Base-by-base conservation (phyloP, 2,329 filamentous ascomycete genomes). In the Aspergillus hiratsukae region DNA sequence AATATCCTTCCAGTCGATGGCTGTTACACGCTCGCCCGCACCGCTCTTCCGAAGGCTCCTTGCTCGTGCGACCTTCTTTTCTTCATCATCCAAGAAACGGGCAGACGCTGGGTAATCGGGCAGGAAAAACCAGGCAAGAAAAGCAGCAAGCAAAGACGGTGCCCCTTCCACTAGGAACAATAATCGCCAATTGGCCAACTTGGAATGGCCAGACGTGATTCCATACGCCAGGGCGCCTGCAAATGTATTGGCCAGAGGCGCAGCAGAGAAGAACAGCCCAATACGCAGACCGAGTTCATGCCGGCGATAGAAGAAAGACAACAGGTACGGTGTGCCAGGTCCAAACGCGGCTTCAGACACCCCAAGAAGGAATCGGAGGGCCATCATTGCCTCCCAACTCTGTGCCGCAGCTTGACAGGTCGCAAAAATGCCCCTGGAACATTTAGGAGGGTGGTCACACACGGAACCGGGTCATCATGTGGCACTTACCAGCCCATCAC, bases 161-260 rank as follows among this genome's bases (percentile, higher is more conserved):
- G 85, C 68, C 7, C 86, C 86, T 71, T 89, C 86, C 5, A 88
- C 81, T 5, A 88, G 73, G 69, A 87, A 85, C 59, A 89, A 67
- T 10, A 87, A 68, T 58, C 84, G 80, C 88, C 88, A 91, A 55
- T 80, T 83, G 2, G 82, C 79, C 46, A 89, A 70, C 17, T 76
- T 68, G 2, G 78, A 75, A 63, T 81, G 77, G 11, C 85, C 83
- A 28, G 82, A 81, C 8, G 84, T 85, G 66, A 89, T 87, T 4
- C 80, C 83, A 56, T 85, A 87, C 1, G 85, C 85, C 5, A 87
- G 75, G 3, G 84, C 85, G 2, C 86, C 86, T 0, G 90, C 89
- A 68, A 95, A 92, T 1, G 86, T 87, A 45, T 90, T 94, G 1
- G 91, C 90, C 3, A 96, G 80, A 1, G 87, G 86, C 0, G 86